Percentiles rank a stretch among this genome's conserved stretches.
These are phyloP conservation scores for Arxiozyma bovina DNA, from an alignment of 1,139 yeast species.

Conservation along the genomic window DNA sequence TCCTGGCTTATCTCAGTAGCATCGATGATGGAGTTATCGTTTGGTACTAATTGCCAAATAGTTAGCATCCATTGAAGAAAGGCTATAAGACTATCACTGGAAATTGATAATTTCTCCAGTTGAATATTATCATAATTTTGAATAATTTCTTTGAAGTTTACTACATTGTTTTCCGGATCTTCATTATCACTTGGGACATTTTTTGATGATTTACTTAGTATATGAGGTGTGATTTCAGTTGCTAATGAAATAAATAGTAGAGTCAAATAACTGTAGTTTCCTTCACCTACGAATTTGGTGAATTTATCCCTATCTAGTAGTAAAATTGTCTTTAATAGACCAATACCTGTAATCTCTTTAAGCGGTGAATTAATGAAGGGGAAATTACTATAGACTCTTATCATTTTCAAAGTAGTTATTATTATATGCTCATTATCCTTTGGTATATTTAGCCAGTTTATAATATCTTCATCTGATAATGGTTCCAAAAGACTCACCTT, in stretches of 20 bases:
- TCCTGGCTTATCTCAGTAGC: constrained; percentile 2
- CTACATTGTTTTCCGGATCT: not conserved
- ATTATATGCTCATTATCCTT: constrained; percentile 24
- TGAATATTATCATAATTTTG: constrained; percentile 29
- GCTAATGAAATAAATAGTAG: constrained; percentile 36
- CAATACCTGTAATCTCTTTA: constrained; percentile 35
- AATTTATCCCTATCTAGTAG: constrained; percentile 34
- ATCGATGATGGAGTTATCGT: not conserved
- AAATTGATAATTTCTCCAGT: constrained; percentile 30
- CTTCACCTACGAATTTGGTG: constrained; percentile 28
- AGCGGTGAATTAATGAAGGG: constrained; percentile 36
- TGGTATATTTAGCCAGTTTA: constrained; percentile 30
- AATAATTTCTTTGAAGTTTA: constrained; percentile 15
- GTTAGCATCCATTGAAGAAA: constrained; percentile 40
- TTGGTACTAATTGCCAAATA: constrained; percentile 30
- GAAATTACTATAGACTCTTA: constrained; percentile 35
- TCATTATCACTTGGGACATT: not conserved
- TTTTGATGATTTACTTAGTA: not conserved
- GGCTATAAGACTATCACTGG: constrained; percentile 33
- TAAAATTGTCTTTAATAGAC: constrained; percentile 36
- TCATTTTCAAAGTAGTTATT: constrained; percentile 30
- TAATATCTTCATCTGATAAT: constrained; percentile 26
- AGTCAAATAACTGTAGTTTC: constrained; percentile 31
- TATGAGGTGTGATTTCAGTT: constrained; percentile 11
- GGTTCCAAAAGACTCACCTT: constrained; percentile 24